These are phyloP conservation scores for Aspergillus aculeatus DNA, from an alignment of 2,329 filamentous ascomycete genomes.

Conservation along the genomic window DNA sequence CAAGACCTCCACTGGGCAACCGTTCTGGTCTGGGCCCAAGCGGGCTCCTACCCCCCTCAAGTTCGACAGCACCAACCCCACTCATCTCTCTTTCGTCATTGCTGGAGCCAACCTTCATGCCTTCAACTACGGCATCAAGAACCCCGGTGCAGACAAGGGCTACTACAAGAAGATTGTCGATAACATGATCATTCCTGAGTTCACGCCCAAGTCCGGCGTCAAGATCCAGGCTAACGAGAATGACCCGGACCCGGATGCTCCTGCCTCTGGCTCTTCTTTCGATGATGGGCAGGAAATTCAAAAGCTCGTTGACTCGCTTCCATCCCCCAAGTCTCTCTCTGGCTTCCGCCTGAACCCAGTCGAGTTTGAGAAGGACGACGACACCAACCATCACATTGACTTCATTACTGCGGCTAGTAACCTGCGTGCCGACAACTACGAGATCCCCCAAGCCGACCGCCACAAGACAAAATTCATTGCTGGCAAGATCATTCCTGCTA, in stretches of 20 bases:
- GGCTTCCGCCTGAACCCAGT: conserved; percentile 89
- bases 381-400: conserved; percentile 96
- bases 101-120: conserved; percentile 89
- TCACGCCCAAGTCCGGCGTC: conserved; percentile 81
- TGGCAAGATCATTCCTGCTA: conserved; percentile 98
- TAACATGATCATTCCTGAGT: conserved; percentile 93
- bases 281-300: conserved; percentile 76
- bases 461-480: conserved; percentile 99
- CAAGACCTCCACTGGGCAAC: conserved; percentile 79
- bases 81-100: conserved; percentile 84
- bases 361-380: conserved; percentile 98
- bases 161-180: conserved; percentile 79
- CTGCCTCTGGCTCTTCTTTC: conserved; percentile 50
- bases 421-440: conserved; percentile 95
- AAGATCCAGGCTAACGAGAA: conserved; percentile 97
- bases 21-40: conserved; percentile 98
- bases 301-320: conserved; percentile 69
- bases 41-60: conserved; percentile 88
- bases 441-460: conserved; percentile 84
- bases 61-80: conserved; percentile 80
- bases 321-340: conserved; percentile 73
- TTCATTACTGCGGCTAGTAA: conserved; percentile 98
- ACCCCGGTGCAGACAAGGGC: conserved; percentile 67
- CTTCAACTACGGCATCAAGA: conserved; percentile 96
- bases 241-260: conserved; percentile 87